Conservation (phyloP, 495 filamentous ascomycete genomes). For the Penicillium manginii region DNA sequence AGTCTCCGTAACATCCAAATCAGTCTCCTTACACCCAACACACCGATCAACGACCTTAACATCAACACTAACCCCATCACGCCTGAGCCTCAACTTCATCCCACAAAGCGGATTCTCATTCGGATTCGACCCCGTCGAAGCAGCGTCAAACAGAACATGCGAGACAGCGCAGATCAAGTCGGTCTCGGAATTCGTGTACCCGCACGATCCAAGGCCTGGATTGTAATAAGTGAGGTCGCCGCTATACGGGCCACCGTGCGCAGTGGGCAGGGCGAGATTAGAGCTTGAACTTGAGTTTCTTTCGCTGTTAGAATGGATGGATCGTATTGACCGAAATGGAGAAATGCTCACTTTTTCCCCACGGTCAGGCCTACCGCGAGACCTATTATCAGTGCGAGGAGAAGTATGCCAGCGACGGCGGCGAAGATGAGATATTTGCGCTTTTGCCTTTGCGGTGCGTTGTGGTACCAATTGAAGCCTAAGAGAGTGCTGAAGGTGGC, state of each 20-base stretch:
- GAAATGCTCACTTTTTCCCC: slow-evolving; percentile 21
- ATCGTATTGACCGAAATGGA: neutral
- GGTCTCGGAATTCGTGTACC: slow-evolving; percentile 50
- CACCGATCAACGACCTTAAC: slow-evolving; percentile 79
- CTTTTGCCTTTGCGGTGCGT: slow-evolving; percentile 14
- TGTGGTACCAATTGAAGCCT: neutral
- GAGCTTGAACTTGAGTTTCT: slow-evolving; percentile 17
- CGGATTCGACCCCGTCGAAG: slow-evolving; percentile 57
- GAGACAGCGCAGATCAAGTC: slow-evolving; percentile 70
- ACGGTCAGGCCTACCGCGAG: slow-evolving; percentile 56
- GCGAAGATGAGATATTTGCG: slow-evolving; percentile 33
- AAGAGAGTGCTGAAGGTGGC: neutral
- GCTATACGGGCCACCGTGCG: slow-evolving; percentile 51
- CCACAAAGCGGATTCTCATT: slow-evolving; percentile 76
- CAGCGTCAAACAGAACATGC: slow-evolving; percentile 68
- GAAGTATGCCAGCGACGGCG: slow-evolving; percentile 18
- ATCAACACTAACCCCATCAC: slow-evolving; percentile 60
- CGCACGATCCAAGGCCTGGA: slow-evolving; percentile 73
- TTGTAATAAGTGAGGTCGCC: slow-evolving; percentile 76
- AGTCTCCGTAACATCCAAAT: slow-evolving; percentile 66
- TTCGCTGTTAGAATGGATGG: neutral
- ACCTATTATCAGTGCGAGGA: slow-evolving; percentile 58
- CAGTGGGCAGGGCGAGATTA: slow-evolving; percentile 61
- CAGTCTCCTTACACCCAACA: slow-evolving; percentile 61
- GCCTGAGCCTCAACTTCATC: slow-evolving; percentile 58